Evolutionary conservation across 2,329 filamentous ascomycete genomes (phyloP), one percentile per base, ranked within the genome.

Genomic region (Aspergillus fumigatus): DNA sequence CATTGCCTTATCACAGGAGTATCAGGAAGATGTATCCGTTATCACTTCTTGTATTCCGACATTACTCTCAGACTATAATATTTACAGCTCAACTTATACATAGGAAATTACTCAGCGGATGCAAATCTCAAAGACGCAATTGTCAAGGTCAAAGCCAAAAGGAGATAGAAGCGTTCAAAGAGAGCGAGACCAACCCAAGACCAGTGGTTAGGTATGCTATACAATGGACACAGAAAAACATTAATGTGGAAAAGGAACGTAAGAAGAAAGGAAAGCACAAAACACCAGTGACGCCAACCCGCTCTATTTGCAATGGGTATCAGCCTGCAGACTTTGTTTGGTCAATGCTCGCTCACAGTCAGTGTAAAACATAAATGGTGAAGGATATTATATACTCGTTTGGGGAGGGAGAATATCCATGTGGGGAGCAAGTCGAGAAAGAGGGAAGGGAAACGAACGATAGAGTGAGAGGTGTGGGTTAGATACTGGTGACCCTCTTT

Each of bases 401-500:
- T 32, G 38, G 14, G 45, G 17, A 40, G 29, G 38, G 50, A 52
- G 38, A 35, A 47, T 23, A 19, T 27, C 23, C 19, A 47, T n/a
- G 19, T 45, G 21, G 21, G 25, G 25, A 29, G 32, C 29, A 38
- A 48, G 50, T 52, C 43, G 4, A 40, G 52, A 45, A 25, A 49
- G 32, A 38, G 5, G 26, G 32, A 41, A 40, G 38, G 50, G 26
- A 25, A 50, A 29, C 41, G 8, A 25, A 54, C 35, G 51, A 23
- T 23, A 54, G 14, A 47, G 29, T 45, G 52, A 52, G 48, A 49
- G 26, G 51, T 40, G 17, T 35, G 52, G 35, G 23, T 74, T 62
- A 79, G 52, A 79, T 73, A 56, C 74, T 78, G 25, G 75, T 77
- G 51, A 79, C 71, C 54, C 77, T 65, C 60, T 76, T 74, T 17